Conservation (phyloP, 1,284 basidiomycete genomes). For the Austropuccinia psidii region DNA sequence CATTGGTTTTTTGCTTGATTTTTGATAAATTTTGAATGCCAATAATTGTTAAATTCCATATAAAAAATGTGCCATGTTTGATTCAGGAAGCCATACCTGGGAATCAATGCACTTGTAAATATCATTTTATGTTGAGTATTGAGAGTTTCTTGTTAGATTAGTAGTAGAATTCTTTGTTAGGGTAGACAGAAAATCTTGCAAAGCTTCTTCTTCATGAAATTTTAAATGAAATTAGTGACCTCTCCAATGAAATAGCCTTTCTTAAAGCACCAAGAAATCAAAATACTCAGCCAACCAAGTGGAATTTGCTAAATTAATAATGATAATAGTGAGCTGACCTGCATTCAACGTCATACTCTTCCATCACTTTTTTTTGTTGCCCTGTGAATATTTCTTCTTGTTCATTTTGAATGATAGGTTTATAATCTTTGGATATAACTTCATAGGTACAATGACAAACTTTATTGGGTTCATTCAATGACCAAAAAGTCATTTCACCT, state of each 20-base stretch:
- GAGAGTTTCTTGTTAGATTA: neutral
- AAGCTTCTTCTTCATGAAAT: slow-evolving; percentile 8
- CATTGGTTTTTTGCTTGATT: neutral
- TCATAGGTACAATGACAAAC: slow-evolving; percentile 35
- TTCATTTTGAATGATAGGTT: neutral
- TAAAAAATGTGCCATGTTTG: slow-evolving; percentile 28
- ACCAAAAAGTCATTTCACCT: slow-evolving; percentile 34
- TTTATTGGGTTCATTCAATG: slow-evolving; percentile 36
- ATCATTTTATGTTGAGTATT: slow-evolving; percentile 10
- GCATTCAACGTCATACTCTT: slow-evolving; percentile 16
- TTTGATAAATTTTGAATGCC: slow-evolving; percentile 29
- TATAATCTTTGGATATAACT: slow-evolving; percentile 28
- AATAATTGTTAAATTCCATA: slow-evolving; percentile 23
- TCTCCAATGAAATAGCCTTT: slow-evolving; percentile 37
- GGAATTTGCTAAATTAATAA: no score
- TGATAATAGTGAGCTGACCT: no score
- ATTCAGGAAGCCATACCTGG: slow-evolving; percentile 34
- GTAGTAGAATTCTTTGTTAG: slow-evolving; percentile 31
- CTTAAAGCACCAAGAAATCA: neutral
- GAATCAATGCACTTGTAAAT: slow-evolving; percentile 34
- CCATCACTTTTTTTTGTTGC: neutral
- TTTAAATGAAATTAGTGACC: slow-evolving; percentile 16
- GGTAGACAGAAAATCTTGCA: neutral
- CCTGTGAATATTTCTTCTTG: neutral
- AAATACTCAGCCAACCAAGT: no score